Conservation (phyloP, 2,329 filamentous ascomycete species). For the Sclerotinia trifoliorum region DNA sequence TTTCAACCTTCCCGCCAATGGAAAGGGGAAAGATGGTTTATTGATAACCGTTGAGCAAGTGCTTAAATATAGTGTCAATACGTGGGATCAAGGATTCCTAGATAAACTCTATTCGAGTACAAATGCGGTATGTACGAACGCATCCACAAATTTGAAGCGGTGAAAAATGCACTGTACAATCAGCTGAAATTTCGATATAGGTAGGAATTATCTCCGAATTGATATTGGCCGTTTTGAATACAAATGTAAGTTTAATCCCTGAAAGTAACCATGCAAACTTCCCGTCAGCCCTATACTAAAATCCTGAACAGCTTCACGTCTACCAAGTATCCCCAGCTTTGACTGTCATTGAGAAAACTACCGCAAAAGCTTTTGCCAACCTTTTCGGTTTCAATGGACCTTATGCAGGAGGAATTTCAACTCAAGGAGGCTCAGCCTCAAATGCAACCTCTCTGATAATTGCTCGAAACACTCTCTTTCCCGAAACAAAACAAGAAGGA, state of each 20-base stretch:
- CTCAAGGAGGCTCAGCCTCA: conserved; percentile 78
- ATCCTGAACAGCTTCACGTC: conserved; percentile 65
- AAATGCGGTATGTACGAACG: conserved; percentile 60
- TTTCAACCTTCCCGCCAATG: conserved; percentile 58
- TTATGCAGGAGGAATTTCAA: conserved; percentile 64
- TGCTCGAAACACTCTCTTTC: conserved; percentile 82
- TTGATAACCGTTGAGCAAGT: conserved; percentile 68
- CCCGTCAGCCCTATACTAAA: conserved; percentile 5
- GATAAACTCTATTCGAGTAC: conserved; percentile 94
- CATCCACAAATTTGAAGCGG: conserved; percentile 19
- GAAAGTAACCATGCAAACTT: not conserved
- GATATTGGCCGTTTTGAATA: conserved; percentile 82
- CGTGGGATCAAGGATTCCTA: conserved; percentile 96
- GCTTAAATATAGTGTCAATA: conserved; percentile 87
- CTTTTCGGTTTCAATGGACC: conserved; percentile 75
- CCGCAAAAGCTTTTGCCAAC: conserved; percentile 67
- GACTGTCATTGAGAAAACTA: conserved; percentile 83
- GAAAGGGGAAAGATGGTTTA: conserved; percentile 69
- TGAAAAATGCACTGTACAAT: not conserved
- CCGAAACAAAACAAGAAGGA: conserved; percentile 71
- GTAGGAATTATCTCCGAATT: conserved; percentile 84
- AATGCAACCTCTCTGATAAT: conserved; percentile 85
- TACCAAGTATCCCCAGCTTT: conserved; percentile 91
- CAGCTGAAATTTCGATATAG: conserved; percentile 41
- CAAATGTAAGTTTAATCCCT: conserved; percentile 61